Conservation (phyloP, 2,329 filamentous ascomycete genomes). For the Raffaelea deltoideospora region DNA sequence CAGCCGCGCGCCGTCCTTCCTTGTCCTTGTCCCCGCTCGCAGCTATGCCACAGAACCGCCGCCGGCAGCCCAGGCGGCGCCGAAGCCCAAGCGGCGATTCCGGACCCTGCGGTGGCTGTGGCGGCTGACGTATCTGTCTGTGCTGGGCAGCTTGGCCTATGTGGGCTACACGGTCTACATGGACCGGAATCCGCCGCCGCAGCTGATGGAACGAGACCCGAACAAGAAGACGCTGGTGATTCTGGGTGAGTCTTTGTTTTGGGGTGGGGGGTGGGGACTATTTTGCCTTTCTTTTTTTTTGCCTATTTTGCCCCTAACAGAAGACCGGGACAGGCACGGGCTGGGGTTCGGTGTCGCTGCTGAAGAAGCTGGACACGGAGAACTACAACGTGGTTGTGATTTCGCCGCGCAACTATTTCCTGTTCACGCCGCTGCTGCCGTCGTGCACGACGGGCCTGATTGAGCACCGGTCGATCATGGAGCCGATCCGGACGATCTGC, state of each 20-base stretch:
- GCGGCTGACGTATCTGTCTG: slow-evolving; percentile 65
- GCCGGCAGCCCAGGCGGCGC: slow-evolving; percentile 20
- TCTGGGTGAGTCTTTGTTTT: slow-evolving; percentile 57
- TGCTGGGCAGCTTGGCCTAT: slow-evolving; percentile 54
- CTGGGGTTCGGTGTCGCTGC: slow-evolving; percentile 86
- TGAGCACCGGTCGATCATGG: slow-evolving; percentile 99
- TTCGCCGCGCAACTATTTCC: slow-evolving; percentile 98
- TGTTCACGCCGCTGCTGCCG: slow-evolving; percentile 93
- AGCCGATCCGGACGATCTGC: slow-evolving; percentile 90
- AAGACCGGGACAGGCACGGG: slow-evolving; percentile 56
- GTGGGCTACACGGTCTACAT: slow-evolving; percentile 71
- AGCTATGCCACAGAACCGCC: slow-evolving; percentile 11
- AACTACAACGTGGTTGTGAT: slow-evolving; percentile 99
- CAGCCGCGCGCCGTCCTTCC: no score
- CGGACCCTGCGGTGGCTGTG: slow-evolving; percentile 65
- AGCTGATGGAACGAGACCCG: slow-evolving; percentile 65
- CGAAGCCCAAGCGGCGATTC: slow-evolving; percentile 42
- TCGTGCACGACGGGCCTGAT: slow-evolving; percentile 96
- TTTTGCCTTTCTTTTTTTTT: slow-evolving; percentile 7
- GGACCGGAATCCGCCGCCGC: slow-evolving; percentile 66
- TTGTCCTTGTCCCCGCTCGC: no score
- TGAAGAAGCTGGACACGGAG: slow-evolving; percentile 97
- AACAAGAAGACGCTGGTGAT: slow-evolving; percentile 94
- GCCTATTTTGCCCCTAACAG: background rate
- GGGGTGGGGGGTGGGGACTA: no score